These are phyloP conservation scores for Cyberlindnera veronae DNA, from an alignment of 805 yeast genomes.

Conservation along the genomic window DNA sequence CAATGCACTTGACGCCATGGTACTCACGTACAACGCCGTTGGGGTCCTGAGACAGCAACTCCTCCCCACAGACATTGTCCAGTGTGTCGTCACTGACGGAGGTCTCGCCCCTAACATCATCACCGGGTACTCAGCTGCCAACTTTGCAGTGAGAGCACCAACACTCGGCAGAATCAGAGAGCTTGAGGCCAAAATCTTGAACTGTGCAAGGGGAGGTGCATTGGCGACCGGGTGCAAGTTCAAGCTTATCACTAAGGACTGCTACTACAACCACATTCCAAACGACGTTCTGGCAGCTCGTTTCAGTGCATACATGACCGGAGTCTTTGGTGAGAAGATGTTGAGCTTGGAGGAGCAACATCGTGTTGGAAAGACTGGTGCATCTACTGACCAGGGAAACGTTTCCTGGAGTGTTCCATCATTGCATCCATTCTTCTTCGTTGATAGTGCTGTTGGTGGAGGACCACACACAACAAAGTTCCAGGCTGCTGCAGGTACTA, in stretches of 20 bases:
- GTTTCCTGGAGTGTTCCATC: constrained; percentile 10
- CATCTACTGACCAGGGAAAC: constrained; percentile 11
- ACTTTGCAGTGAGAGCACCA: constrained; percentile 11
- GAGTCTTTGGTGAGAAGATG: neutral
- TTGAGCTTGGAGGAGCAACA: constrained; percentile 1
- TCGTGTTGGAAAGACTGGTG: neutral
- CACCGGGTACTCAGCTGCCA: constrained; percentile 8
- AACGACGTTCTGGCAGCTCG: constrained; percentile 7
- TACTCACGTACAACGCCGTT: constrained; percentile 5
- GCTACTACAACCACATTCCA: constrained; percentile 9
- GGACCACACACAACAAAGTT: constrained; percentile 10
- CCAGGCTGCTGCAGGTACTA: constrained; percentile 9
- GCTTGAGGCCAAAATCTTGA: constrained; percentile 6
- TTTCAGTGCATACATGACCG: constrained; percentile 4
- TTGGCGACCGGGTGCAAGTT: constrained; percentile 12
- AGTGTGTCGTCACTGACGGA: constrained; percentile 7
- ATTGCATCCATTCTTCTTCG: constrained; percentile 6
- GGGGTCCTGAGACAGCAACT: constrained; percentile 12
- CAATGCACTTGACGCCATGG: constrained; percentile 14
- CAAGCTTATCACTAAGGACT: constrained; percentile 2
- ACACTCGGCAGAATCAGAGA: constrained; percentile 7
- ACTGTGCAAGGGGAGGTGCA: constrained; percentile 13
- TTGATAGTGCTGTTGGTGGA: neutral
- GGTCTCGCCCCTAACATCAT: constrained; percentile 12
- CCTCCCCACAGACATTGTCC: constrained; percentile 7